phyloP scores from a whole-genome alignment of 805 yeast species.

The Kodamaea hsintzibuensis region DNA sequence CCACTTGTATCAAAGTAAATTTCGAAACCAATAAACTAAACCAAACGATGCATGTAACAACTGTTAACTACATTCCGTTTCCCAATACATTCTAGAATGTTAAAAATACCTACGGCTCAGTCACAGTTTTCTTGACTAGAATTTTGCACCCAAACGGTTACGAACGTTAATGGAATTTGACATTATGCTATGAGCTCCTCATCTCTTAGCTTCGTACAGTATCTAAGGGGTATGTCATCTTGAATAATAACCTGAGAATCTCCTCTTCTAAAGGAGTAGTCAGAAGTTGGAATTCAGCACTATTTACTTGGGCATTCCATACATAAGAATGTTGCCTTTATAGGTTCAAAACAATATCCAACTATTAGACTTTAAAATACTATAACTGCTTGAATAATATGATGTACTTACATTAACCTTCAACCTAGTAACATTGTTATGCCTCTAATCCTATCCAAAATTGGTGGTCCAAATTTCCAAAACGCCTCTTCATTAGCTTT shows the following conservation, averaged over 20 bases:
- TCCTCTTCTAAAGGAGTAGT: too few species aligned
- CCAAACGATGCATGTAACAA: background rate
- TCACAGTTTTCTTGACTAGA: background rate
- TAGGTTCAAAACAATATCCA: background rate
- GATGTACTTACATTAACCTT: background rate
- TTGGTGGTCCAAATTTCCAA: background rate
- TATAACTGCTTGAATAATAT: too few species aligned
- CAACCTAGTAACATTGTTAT: background rate
- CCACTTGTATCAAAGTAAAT: background rate
- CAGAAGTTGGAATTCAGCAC: too few species aligned
- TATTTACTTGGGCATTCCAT: background rate
- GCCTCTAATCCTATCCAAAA: background rate
- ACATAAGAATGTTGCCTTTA: background rate
- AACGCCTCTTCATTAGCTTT: background rate
- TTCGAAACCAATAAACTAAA: background rate
- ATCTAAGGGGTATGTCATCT: too few species aligned
- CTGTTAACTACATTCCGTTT: background rate
- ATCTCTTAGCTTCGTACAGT: too few species aligned
- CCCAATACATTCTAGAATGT: background rate
- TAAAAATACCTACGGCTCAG: background rate
- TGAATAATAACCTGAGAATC: too few species aligned
- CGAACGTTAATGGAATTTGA: background rate
- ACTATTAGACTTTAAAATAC: background rate
- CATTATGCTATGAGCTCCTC: background rate
- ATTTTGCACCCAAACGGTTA: background rate